Base-by-base conservation (phyloP, 2,329 filamentous ascomycete species). In the Orbilia blumenaviensis region DNA sequence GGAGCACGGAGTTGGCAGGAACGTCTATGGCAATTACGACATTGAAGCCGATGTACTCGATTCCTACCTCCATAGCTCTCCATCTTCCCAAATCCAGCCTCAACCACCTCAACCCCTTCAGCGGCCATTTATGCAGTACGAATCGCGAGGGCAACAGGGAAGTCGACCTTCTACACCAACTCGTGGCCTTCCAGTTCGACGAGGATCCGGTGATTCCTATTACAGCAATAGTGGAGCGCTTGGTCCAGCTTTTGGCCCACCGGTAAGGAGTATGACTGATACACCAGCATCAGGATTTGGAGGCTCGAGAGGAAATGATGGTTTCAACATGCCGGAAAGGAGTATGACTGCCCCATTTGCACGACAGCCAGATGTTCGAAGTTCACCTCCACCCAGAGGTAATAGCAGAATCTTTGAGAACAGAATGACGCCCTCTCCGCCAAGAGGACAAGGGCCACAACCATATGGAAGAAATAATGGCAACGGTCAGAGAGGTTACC, bases 21-120 rank as follows among this genome's bases (percentile, higher is more conserved):
- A 76, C 42, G 42, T 69, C 48, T 34, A 76, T 25, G 72, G 72
- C 4, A 76, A 76, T 27, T 76, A 76, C 50, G 72, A 76, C 14
- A 66, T 76, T 42, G 72, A 76, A 66, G 72, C 72, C 41, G 72
- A 76, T 18, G 72, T 76, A 16, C 29, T 76, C 16, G 72, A 76
- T 32, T 76, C 72, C 0, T 76, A 76, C 50, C 56, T 76, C 14
- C 60, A 73, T 27, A 44, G 56, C 3, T 69, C 72, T 1, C 52
- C 64, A 27, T 63, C 18, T 18, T 23, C 54, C 18, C 63, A 68
- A 48, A 63, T 46, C 34, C 66, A 63, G 38, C 60, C 41, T 10
- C 41, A 61, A 25, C 72, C 64, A 3, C 64, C 66, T 2, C 72
- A 62, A 27, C 72, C 67, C 32, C 46, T 63, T n/a, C 58, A 67